Evolutionary conservation across 163 green algal species (phyloP).

Genomic region (Chlamydomonas reinhardtii): DNA sequence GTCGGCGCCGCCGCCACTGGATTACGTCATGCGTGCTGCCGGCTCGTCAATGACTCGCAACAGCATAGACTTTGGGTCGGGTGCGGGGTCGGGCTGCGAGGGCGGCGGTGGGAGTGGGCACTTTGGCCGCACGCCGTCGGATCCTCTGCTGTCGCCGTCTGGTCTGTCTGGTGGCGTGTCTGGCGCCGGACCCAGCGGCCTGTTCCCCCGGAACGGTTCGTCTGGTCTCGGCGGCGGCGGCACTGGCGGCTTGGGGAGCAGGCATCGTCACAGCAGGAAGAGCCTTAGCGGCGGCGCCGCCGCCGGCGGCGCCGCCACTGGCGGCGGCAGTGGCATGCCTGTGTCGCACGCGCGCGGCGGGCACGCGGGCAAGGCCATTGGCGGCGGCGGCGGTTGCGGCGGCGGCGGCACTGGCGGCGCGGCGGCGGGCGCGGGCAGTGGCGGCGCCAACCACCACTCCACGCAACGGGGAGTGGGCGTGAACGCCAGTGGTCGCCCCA

Average conservation of each 20-base stretch:
- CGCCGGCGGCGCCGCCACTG: no score
- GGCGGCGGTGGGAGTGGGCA: no score
- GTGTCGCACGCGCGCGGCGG: background rate
- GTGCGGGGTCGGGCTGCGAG: background rate
- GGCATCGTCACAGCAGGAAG: no score
- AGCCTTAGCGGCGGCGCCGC: no score
- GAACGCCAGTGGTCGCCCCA: constrained; percentile 1
- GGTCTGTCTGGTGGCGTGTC: background rate
- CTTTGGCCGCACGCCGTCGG: no score
- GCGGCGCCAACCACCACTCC: no score
- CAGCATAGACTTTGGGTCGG: background rate
- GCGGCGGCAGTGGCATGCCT: background rate
- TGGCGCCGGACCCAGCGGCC: no score
- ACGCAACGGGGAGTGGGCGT: background rate
- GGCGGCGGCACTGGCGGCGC: background rate
- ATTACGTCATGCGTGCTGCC: no score
- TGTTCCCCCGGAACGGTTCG: background rate
- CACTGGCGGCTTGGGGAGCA: no score
- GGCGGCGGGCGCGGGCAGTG: no score
- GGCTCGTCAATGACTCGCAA: background rate
- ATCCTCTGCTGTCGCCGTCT: background rate
- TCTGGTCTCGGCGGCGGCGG: no score
- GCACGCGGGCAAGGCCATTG: background rate
- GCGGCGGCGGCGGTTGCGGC: background rate
- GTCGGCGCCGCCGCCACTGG: no score